These are phyloP conservation scores for Lachnellula cervina DNA, from an alignment of 2,329 filamentous ascomycete genomes.

Conservation along the genomic window DNA sequence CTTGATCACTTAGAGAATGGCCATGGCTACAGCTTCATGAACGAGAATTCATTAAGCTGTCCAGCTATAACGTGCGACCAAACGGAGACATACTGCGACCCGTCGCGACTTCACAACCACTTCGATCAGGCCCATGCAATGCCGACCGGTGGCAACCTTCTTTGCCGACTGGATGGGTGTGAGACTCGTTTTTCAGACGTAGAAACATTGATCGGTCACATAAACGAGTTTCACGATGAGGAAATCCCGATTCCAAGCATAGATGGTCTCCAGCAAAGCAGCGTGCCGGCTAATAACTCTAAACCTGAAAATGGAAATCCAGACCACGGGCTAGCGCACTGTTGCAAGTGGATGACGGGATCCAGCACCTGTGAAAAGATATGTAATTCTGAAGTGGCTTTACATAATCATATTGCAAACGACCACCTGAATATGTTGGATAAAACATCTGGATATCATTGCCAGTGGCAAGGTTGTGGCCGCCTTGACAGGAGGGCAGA, in stretches of 20 bases:
- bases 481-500: conserved; percentile 32
- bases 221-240: conserved; percentile 22
- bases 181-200: conserved; percentile 21
- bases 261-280: background rate
- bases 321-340: conserved; percentile 9
- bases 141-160: conserved; percentile 22
- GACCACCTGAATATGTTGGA: conserved; percentile 44
- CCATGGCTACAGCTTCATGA: conserved; percentile 26
- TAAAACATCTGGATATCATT: conserved; percentile 46
- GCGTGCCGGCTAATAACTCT: background rate
- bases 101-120: conserved; percentile 27
- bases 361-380: conserved; percentile 15
- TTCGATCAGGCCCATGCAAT: conserved; percentile 27
- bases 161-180: conserved; percentile 25
- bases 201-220: conserved; percentile 22
- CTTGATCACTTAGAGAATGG: conserved; percentile 25
- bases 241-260: conserved; percentile 11
- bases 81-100: conserved; percentile 19
- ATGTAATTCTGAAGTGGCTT: conserved; percentile 35
- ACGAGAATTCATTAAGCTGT: conserved; percentile 20
- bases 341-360: conserved; percentile 25
- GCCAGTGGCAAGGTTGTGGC: conserved; percentile 52
- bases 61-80: conserved; percentile 24
- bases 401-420: conserved; percentile 52
- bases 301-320: background rate